Conservation (phyloP, 1,139 yeast genomes). For the Blastobotrys persicus region DNA sequence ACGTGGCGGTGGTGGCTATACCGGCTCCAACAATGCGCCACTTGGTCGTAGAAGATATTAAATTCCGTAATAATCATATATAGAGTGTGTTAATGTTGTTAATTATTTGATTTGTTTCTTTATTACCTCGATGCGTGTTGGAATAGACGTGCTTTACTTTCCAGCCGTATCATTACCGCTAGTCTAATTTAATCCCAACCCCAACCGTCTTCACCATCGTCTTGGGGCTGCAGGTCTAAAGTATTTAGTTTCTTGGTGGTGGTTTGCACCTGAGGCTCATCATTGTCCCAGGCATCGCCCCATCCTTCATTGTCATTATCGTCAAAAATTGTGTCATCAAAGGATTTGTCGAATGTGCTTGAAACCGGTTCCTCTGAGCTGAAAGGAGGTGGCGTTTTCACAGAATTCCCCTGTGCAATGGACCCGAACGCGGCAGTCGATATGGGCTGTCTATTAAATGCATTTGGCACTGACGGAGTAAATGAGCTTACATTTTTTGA, state of each 20-base stretch:
- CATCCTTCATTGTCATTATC: conserved; percentile 17
- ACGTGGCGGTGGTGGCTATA: conserved; percentile 26
- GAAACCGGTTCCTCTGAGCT: background rate
- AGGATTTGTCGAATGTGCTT: background rate
- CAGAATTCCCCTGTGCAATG: background rate
- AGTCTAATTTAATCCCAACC: conserved; percentile 26
- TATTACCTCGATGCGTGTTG: no score
- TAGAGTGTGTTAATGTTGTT: conserved; percentile 5
- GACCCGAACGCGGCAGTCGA: background rate
- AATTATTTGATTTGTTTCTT: conserved; percentile 6
- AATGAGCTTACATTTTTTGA: background rate
- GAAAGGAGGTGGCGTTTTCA: conserved; percentile 3
- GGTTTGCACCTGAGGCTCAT: conserved; percentile 15
- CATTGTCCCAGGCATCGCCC: conserved; percentile 27
- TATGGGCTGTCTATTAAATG: background rate
- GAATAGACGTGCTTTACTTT: no score
- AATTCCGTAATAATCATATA: conserved; percentile 4
- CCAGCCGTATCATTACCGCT: no score
- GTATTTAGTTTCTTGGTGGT: conserved; percentile 17
- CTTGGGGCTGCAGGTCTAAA: conserved; percentile 28
- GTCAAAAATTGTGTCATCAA: conserved; percentile 8
- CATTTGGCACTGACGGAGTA: background rate
- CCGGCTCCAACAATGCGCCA: conserved; percentile 34
- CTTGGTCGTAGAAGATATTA: conserved; percentile 27
- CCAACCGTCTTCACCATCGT: conserved; percentile 28